A percentile compares a stretch with the other conserved stretches of the same genome.
Evolutionary conservation across 495 filamentous ascomycete species (phyloP).

Genomic region (Amniculicola lignicola): DNA sequence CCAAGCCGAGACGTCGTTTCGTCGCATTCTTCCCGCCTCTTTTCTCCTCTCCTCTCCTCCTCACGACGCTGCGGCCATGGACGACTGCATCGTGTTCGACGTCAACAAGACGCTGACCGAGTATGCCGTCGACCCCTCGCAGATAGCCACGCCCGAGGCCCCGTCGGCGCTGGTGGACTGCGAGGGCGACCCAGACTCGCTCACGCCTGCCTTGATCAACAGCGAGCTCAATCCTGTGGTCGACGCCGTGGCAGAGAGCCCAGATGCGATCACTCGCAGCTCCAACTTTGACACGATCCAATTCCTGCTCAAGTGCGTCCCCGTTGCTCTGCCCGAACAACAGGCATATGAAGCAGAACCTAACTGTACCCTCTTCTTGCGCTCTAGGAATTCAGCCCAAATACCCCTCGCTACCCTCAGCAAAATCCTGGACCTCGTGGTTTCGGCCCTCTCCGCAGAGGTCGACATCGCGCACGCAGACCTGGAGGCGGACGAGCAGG

Average conservation of each 20-base stretch:
- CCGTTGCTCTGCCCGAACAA: conserved; percentile 55
- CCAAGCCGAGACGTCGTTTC: not conserved
- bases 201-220: conserved; percentile 74
- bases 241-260: conserved; percentile 86
- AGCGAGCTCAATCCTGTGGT: conserved; percentile 85
- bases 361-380: conserved; percentile 65
- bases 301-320: conserved; percentile 92
- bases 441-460: conserved; percentile 90
- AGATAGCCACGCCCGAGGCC: conserved; percentile 82
- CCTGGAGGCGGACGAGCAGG: conserved; percentile 86
- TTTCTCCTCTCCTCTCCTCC: conserved; percentile 33
- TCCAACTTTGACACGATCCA: conserved; percentile 87
- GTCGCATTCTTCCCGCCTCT: not conserved
- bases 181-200: conserved; percentile 83
- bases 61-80: conserved; percentile 58
- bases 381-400: conserved; percentile 73
- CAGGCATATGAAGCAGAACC: conserved; percentile 42
- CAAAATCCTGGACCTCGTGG: conserved; percentile 89
- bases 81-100: conserved; percentile 73
- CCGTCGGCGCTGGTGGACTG: conserved; percentile 81
- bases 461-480: conserved; percentile 82
- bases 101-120: conserved; percentile 93
- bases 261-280: conserved; percentile 76
- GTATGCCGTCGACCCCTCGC: conserved; percentile 87
- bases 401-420: conserved; percentile 77